Base-by-base conservation (phyloP, 257 asterid genomes). In the Solanum infundibuliforme region DNA sequence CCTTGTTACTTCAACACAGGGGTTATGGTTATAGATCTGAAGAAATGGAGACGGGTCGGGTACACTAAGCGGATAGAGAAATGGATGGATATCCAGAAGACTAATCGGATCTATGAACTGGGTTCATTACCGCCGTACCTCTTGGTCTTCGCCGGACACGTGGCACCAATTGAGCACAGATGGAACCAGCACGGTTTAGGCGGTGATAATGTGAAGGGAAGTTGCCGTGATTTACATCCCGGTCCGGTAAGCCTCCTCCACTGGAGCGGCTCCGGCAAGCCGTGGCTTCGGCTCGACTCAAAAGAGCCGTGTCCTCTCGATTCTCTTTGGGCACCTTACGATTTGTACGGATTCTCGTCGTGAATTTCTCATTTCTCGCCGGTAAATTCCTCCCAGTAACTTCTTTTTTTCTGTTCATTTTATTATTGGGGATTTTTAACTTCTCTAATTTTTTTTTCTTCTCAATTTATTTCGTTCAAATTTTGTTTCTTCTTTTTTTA, bases 181-280 rank as follows among this genome's bases (percentile, higher is more conserved):
- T 96, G 99, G 99, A 95, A 96, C 46, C 99, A 96, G 86, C 99
- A 96, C 84, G 98, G 99, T 1, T 87, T 96, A 88, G 98, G 98
- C 6, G 98, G 99, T 4, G 99, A 96, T 83, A 96, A 95, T 81
- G 97, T 96, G 4, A 89, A 93, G 32, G 99, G 98, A 23, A 95
- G 98, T 91, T 96, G 98, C 91, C 94, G 99, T 84, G 93, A 96
- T 85, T 95, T 96, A 35, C 99, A 96, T 39, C 90, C 97, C 1
- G 99, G 99, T 29, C 94, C 99, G 23, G 98, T 96, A 87, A 96
- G 99, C 90, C 91, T 95, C n/a, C 98, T 96, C 32, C 99, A 96
- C 91, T 96, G 99, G 99, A 95, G 98, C 90, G 98, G 99, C 31
- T 91, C 94, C 74, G 98, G 99, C 43, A 96, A 95, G 92, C 98